Evolutionary conservation across 495 filamentous ascomycete species (phyloP).

Genomic region (Trichocladium antarcticum): DNA sequence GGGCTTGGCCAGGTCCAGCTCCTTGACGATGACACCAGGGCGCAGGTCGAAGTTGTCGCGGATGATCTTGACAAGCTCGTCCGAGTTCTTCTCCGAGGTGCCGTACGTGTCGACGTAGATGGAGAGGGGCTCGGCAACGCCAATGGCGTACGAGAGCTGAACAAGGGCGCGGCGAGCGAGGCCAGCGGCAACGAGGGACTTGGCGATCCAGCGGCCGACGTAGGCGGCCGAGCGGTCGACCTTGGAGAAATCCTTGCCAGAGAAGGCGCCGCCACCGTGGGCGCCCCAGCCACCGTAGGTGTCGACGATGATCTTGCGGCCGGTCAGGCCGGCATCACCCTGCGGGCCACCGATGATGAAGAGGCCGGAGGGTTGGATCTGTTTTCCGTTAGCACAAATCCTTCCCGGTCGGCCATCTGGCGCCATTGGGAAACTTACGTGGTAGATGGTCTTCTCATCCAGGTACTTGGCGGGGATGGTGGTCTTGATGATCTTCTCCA

Average conservation of each 20-base stretch:
- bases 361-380: slow-evolving; percentile 94
- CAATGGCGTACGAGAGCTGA: slow-evolving; percentile 98
- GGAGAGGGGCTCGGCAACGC: slow-evolving; percentile 91
- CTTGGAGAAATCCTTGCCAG: slow-evolving; percentile 99
- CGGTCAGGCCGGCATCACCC: slow-evolving; percentile 96
- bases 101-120: slow-evolving; percentile 82
- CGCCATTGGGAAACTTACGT: slow-evolving; percentile 44
- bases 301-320: slow-evolving; percentile 99
- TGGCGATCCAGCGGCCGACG: slow-evolving; percentile 95
- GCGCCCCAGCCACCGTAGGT: slow-evolving; percentile 99
- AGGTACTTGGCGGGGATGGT: slow-evolving; percentile 87
- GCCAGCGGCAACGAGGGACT: slow-evolving; percentile 83
- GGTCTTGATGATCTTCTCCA: slow-evolving; percentile 93
- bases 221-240: slow-evolving; percentile 98
- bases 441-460: slow-evolving; percentile 85
- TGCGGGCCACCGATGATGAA: slow-evolving; percentile 99
- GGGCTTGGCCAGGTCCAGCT: slow-evolving; percentile 86
- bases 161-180: slow-evolving; percentile 87
- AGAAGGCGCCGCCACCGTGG: slow-evolving; percentile 99
- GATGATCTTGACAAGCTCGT: slow-evolving; percentile 87
- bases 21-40: slow-evolving; percentile 96
- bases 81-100: slow-evolving; percentile 59
- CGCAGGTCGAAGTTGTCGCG: slow-evolving; percentile 90
- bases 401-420: background rate
- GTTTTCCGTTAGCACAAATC: slow-evolving; percentile 17